Conservation (phyloP, 352 stramenopile genomes). For the Pythium sp. region DNA sequence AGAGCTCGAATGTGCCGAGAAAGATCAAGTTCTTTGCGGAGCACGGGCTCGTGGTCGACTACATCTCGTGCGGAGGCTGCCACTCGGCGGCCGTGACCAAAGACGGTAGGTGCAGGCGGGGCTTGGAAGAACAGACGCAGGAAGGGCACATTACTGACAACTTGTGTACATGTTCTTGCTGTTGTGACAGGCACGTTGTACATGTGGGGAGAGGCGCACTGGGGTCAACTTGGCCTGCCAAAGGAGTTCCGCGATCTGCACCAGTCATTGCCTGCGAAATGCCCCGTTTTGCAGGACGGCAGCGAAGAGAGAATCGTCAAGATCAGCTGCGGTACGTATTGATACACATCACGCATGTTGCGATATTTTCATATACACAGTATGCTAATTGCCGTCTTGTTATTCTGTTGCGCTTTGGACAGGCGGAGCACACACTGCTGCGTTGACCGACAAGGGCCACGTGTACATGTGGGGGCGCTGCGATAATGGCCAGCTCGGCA, state of each 20-base stretch:
- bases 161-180: neutral
- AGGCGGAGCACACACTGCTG: slow-evolving; percentile 70
- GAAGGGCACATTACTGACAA: neutral
- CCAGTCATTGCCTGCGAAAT: slow-evolving; percentile 67
- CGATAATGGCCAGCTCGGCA: slow-evolving; percentile 73
- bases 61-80: slow-evolving; percentile 80
- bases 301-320: slow-evolving; percentile 63
- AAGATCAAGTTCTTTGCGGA: slow-evolving; percentile 65
- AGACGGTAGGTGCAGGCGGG: slow-evolving; percentile 33
- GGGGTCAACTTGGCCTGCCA: slow-evolving; percentile 71
- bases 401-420: neutral
- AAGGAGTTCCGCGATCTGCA: slow-evolving; percentile 62
- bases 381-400: neutral
- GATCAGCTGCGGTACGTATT: slow-evolving; percentile 59
- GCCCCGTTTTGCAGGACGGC: slow-evolving; percentile 45
- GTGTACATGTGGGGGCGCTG: slow-evolving; percentile 81
- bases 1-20: slow-evolving; percentile 59
- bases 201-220: slow-evolving; percentile 84
- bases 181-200: slow-evolving; percentile 46
- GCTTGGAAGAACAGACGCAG: too few relatives aligned
- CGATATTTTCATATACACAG: neutral
- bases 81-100: slow-evolving; percentile 75
- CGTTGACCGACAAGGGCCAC: slow-evolving; percentile 61
- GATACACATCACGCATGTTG: neutral
- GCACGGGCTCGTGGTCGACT: slow-evolving; percentile 47